Percentiles rank a stretch among this genome's conserved stretches.
Conservation (phyloP, 177 flowering plant genomes). For the Telopea speciosissima region DNA sequence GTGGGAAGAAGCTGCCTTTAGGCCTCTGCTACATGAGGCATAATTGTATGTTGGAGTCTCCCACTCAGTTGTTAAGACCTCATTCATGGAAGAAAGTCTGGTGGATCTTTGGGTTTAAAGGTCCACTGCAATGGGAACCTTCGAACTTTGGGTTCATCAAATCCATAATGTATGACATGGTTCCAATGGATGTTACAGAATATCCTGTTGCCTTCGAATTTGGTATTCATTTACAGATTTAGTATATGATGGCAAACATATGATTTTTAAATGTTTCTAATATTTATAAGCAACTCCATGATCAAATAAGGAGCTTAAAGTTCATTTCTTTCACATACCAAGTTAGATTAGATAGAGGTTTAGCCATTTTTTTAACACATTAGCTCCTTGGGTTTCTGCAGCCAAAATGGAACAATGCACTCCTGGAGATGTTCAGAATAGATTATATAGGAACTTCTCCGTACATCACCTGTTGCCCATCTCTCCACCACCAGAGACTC, state of each 20-base stretch:
- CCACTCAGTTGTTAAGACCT: no score
- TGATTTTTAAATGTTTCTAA: no score
- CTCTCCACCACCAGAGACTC: slow-evolving; percentile 64
- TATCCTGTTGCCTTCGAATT: background rate
- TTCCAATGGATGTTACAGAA: background rate
- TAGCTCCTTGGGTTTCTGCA: slow-evolving; percentile 26
- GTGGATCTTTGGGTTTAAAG: background rate
- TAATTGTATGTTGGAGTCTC: no score
- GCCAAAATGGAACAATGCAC: slow-evolving; percentile 91
- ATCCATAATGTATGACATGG: background rate
- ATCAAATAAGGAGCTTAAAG: background rate
- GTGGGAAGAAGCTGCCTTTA: background rate
- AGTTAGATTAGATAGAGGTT: background rate
- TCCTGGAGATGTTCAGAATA: slow-evolving; percentile 76
- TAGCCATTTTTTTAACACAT: background rate
- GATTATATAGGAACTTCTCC: slow-evolving; percentile 70
- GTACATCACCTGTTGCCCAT: slow-evolving; percentile 67
- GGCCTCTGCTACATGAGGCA: background rate
- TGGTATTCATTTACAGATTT: background rate
- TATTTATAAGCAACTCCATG: background rate
- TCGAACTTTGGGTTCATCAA: background rate
- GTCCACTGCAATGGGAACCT: background rate
- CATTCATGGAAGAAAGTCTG: no score
- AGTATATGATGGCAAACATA: background rate
- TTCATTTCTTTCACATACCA: background rate